phyloP scores from a whole-genome alignment of 2,329 filamentous ascomycete genomes.

The Penicillium expansum region DNA sequence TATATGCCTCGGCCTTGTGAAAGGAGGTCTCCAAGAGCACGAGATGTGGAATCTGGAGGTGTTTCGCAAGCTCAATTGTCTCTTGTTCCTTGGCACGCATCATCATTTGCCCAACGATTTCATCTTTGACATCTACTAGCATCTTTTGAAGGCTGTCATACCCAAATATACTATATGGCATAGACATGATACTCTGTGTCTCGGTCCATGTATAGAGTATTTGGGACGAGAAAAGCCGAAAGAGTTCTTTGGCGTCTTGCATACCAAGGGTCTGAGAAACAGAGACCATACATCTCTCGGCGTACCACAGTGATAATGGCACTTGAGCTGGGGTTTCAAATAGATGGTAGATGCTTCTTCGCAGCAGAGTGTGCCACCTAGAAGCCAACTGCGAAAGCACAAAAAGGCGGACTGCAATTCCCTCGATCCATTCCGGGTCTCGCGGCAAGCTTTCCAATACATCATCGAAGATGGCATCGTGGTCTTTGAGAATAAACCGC shows the following conservation, averaged over 20 bases:
- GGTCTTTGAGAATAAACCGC: slow-evolving; percentile 75
- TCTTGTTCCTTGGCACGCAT: slow-evolving; percentile 73
- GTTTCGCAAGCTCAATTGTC: slow-evolving; percentile 58
- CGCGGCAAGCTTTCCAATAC: slow-evolving; percentile 75
- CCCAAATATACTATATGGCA: slow-evolving; percentile 83
- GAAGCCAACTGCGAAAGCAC: slow-evolving; percentile 75
- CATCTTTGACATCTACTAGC: slow-evolving; percentile 67
- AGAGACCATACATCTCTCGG: slow-evolving; percentile 65
- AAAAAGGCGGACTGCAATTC: slow-evolving; percentile 78
- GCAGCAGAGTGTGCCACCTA: slow-evolving; percentile 78
- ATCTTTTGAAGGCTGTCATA: slow-evolving; percentile 69
- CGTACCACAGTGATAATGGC: slow-evolving; percentile 63
- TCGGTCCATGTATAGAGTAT: slow-evolving; percentile 89
- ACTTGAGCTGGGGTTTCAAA: slow-evolving; percentile 85
- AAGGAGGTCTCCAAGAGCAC: slow-evolving; percentile 68
- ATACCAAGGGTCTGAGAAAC: slow-evolving; percentile 67
- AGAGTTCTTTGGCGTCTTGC: slow-evolving; percentile 66
- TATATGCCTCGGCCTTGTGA: slow-evolving; percentile 76
- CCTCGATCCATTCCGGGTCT: slow-evolving; percentile 69
- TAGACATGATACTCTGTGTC: slow-evolving; percentile 60
- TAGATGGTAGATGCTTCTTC: slow-evolving; percentile 86
- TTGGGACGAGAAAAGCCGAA: slow-evolving; percentile 81
- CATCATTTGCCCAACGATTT: slow-evolving; percentile 74
- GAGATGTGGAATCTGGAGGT: slow-evolving; percentile 54
- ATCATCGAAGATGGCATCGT: slow-evolving; percentile 81